A percentile compares a stretch with the other conserved stretches of the same genome.
Conservation (phyloP, 441 rosid genomes). For the Theobroma grandiflorum region DNA sequence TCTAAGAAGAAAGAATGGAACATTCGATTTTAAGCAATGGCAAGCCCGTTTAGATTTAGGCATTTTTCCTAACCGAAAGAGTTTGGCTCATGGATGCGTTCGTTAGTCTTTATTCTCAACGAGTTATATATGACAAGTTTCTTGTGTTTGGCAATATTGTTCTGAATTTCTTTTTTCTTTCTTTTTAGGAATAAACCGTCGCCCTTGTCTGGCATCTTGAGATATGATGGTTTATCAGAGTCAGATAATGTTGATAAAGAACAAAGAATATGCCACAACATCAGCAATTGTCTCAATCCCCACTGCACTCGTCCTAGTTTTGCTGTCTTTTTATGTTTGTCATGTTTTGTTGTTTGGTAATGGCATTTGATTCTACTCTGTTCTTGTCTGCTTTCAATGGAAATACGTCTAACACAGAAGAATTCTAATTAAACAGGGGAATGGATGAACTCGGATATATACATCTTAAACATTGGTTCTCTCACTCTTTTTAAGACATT, state of each 20-base stretch:
- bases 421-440: neutral
- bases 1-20: neutral
- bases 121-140: neutral
- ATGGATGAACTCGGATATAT: neutral
- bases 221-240: neutral
- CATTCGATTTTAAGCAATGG: neutral
- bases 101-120: neutral
- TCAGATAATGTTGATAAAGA: neutral
- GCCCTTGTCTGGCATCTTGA: neutral
- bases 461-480: neutral
- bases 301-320: neutral
- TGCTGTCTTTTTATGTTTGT: neutral
- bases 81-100: neutral
- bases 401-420: neutral
- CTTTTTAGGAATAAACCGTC: neutral
- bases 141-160: neutral
- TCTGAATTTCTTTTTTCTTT: neutral
- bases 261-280: neutral
- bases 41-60: constrained; percentile 2
- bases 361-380: neutral
- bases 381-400: neutral
- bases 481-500: neutral
- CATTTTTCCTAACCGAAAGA: constrained; percentile 10
- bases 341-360: neutral
- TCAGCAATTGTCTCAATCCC: constrained; percentile 5